Evolutionary conservation across 1,284 basidiomycete species (phyloP), one percentile per base, ranked within the genome.

Genomic region (Pseudozyma pruni): DNA sequence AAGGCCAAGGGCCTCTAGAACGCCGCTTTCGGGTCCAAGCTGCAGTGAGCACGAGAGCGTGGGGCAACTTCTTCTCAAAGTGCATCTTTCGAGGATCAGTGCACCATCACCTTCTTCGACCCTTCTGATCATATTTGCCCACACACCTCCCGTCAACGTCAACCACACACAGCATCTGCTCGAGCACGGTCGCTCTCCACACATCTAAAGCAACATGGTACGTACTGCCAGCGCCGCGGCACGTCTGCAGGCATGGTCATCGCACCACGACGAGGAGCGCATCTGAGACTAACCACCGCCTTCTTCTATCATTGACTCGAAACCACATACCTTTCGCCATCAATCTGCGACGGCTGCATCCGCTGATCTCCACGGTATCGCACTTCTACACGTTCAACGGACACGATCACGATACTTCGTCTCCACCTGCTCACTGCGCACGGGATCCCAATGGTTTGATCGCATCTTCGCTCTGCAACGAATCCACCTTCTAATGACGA

Each of bases 201-300:
- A 44, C 14, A 25, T n/a, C 16, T 14, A 16, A 11, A 20, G 20
- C 51, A 41, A 40, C 23, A 61, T 61, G 58, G 58, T 61, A 61
- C 16, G 58, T 55, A 50, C 9, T 20, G 22, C 13, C 20, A 39
- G 22, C 27, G 22, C 33, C 4, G 20, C 46, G 29, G 29, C 10
- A 2, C 17, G 19, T 31, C 40, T 29, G 45, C 29, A 19, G 56
- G 14, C 27, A 17, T 17, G 47, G 22, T 51, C 27, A 53, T 42
- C 48, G 47, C 47, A 52, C 31, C n/a, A 33, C 9, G 17, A 27
- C 41, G 17, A 34, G 13, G 3, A 23, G 20, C 5, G 45, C 22
- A 27, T 9, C 20, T 16, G 31, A 14, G n/a, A 25, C 50, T 53
- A 35, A 45, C 35, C 3, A 13, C 16, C n/a, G n/a, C 2, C 11